Percentiles rank a stretch among this genome's conserved stretches.
Evolutionary conservation across 345 rosid genomes (phyloP).

Genomic region (Camelina laxa): DNA sequence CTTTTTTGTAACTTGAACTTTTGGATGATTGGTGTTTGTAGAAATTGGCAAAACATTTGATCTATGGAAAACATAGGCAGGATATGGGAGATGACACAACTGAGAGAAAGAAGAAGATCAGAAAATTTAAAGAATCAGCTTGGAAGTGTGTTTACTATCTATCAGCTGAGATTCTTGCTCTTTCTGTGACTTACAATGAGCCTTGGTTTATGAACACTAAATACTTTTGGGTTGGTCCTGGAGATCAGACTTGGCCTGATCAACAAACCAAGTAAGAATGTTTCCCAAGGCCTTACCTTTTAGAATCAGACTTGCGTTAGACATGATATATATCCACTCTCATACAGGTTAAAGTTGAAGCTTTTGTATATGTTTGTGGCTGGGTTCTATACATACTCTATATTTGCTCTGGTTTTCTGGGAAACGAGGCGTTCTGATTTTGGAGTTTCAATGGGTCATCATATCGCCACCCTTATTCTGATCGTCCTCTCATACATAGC

Average conservation of each 20-base stretch:
- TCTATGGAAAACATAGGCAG: slow-evolving; percentile 59
- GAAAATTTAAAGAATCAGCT: slow-evolving; percentile 87
- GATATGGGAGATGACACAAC: slow-evolving; percentile 42
- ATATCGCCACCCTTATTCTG: slow-evolving; percentile 60
- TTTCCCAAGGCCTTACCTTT: slow-evolving; percentile 10
- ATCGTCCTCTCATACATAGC: slow-evolving; percentile 64
- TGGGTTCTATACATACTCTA: slow-evolving; percentile 81
- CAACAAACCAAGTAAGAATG: slow-evolving; percentile 76
- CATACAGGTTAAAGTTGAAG: slow-evolving; percentile 68
- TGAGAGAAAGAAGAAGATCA: slow-evolving; percentile 60
- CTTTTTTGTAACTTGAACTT: slow-evolving; percentile 6
- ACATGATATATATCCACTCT: slow-evolving; percentile 16
- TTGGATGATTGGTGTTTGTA: slow-evolving; percentile 48
- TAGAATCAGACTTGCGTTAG: too few species aligned
- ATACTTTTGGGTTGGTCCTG: slow-evolving; percentile 87
- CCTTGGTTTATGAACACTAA: slow-evolving; percentile 84
- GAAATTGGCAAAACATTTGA: slow-evolving; percentile 61
- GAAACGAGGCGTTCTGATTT: slow-evolving; percentile 84
- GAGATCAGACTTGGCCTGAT: slow-evolving; percentile 82
- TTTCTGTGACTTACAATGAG: slow-evolving; percentile 65
- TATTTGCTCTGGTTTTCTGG: slow-evolving; percentile 84
- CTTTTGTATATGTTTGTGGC: slow-evolving; percentile 70
- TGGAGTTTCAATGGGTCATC: slow-evolving; percentile 76
- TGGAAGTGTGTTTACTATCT: slow-evolving; percentile 89
- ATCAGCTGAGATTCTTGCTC: slow-evolving; percentile 70